Base-by-base conservation (phyloP, 495 filamentous ascomycete genomes). In the Sabuloglossum arenarium region DNA sequence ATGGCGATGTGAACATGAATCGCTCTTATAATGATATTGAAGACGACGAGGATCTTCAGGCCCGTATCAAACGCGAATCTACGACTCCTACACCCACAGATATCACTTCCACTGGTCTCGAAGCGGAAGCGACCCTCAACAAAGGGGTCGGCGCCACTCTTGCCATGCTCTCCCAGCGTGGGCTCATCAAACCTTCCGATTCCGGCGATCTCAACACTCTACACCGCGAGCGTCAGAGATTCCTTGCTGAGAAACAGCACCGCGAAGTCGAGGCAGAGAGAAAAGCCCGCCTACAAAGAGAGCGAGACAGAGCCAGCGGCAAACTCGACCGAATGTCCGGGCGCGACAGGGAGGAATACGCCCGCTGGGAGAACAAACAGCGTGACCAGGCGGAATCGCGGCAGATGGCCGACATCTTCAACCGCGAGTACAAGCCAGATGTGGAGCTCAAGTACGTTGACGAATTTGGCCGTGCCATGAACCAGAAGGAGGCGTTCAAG, bases 401-500 rank as follows among this genome's bases (percentile, higher is more conserved):
- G 54, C 76, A 86, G 62, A 75, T 89, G 67, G 84, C 85, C 28
- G 82, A 90, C 55, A 74, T 90, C 49, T 98, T 89, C 70, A 82
- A 81, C 61, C 77, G 79, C 53, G 79, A 87, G 56, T 98, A 96
- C 70, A 86, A 85, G 68, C 91, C 91, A 1, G 81, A 84, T 63
- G 80, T 98, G 27, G 78, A 94, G 65, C 75, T 98, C 56, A 85
- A 83, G 67, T 96, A 98, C 58, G 78, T 85, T 55, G 91, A 96
- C 65, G 88, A 88, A 52, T 79, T 78, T 63, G 91, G 91, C 6
- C 79, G 91, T 28, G 69, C 73, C 51, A 85, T 98, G 77, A 82
- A 82, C 61, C 79, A 84, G 64, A 98, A 97, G 72, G 91, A 98
- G 69, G 91, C 91, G 1, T 98, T 97, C 74, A 88, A 88, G 72